Base-by-base conservation (phyloP, 2,329 filamentous ascomycete genomes). In the Hortaea werneckii region DNA sequence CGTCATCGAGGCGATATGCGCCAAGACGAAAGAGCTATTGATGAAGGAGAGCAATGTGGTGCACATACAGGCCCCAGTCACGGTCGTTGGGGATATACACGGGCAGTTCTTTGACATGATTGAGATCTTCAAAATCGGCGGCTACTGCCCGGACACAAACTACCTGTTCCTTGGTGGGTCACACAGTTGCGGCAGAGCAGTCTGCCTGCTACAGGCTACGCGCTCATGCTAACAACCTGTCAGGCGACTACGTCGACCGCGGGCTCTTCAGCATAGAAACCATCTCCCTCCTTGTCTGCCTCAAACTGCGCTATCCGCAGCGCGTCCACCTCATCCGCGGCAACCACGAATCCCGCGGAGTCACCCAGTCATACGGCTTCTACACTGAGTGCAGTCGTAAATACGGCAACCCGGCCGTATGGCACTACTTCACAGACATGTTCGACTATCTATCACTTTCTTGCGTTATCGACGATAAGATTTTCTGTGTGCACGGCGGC, bases 1-100 rank as follows among this genome's bases (percentile, higher is more conserved):
- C 37, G 89, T 98, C 55, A 90, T 98, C 68, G 92, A 98, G 72
- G 92, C 92, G 61, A 90, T 98, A 80, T 98, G 92, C 73, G 89
- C 92, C 67, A 98, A 98, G 68, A 92, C 94, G 20, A 98, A 98
- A 65, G 92, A 98, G 73, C 76, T 98, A 58, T 78, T 98, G 57
- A 98, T 98, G 92, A 90, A 94, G 65, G 92, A 98, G 79, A 96
- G 90, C 78, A 98, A 98, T 70, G 92, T 98, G 52, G 92, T 98
- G 50, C 92, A 98, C 67, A 94, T 98, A 52, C 81, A 82, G 58
- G 89, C 92, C 29, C 92, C 92, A 1, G 87, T 98, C 48, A 98
- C 92, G 11, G 92, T 98, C 7, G 92, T 98, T 35, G 92, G 92
- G 55, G 92, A 98, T 66, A 98, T 98, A 56, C 92, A 98, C 67